Evolutionary conservation across 805 yeast genomes (phyloP), one percentile per base, ranked within the genome.

Genomic region (Cyberlindnera nakhonratchasimensis): DNA sequence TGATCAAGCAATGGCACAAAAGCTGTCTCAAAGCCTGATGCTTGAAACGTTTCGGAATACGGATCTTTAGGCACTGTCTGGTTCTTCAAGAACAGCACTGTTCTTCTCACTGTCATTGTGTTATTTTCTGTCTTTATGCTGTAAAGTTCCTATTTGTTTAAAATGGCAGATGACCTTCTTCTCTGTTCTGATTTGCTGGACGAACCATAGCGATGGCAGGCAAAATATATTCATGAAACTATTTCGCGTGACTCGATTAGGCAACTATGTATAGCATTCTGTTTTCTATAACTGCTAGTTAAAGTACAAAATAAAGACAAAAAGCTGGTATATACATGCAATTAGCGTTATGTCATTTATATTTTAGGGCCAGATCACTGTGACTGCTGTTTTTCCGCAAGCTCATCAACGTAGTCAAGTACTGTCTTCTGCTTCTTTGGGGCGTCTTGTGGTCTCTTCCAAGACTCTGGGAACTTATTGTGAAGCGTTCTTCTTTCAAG

Each of bases 1-100:
- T 88, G 96, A 28, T 72, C 71, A 33, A 91, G 68, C 29, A 91
- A 66, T 0, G 97, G 96, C 1, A 90, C 62, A 58, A 88, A 91
- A 10, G 58, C 57, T 0, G 85, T 72, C 0, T 57, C 55, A 47
- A 63, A 72, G 0, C 68, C 64, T n/a, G 59, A 50, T 16, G 46
- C 46, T 1, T 37, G 29, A 34, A 82, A 72, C 10, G 54, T 51
- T 10, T 63, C 69, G 34, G 75, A 70, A 54, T 89, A 88, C 1
- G 81, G 80, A 55, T 88, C 96, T 4, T 48, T 53, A 0, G 91
- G 88, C 2, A 67, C 69, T 1, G 93, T 82, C 47, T 72, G 74
- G 59, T 86, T 88, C 65, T 89, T 89, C 44, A 89, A 60, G 20
- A 89, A 34, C n/a, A 48, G 29, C 11, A 42, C 48, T 12, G 40